Evolutionary conservation across 306 rosid genomes (phyloP), one percentile per base, ranked within the genome.

Genomic region (Leucaena leucocephala): DNA sequence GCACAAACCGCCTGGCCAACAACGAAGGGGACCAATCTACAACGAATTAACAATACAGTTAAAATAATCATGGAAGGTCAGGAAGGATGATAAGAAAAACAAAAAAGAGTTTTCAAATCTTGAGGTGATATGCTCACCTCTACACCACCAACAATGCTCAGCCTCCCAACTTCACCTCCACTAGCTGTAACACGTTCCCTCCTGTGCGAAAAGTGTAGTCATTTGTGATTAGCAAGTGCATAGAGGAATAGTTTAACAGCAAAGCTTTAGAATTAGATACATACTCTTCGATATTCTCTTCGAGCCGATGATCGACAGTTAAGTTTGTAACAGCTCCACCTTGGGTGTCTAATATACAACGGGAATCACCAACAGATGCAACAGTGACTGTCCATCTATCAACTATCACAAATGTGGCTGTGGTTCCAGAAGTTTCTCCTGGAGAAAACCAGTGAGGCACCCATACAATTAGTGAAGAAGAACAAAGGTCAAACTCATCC

Each of bases 1-100:
- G 86, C 98, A 95, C 68, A 95, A 85, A 75, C 98, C 98, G 48
- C 98, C 98, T 0, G 98, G 98, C 98, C 98, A 95, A 83, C 98
- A 95, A 3, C 98, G 97, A 66, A 95, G 98, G 5, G 98, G 98
- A 76, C 98, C 98, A 82, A 95, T 89, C 98, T 95, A 89, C 50
- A 89, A 81, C 50, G 77, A 68, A 38, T 80, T 71, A 52, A 86
- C 17, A 22, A 2, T 68, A 52, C 67, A 35, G 68, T 74, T 61
- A 59, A 76, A 66, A 72, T 58, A 52, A 65, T n/a, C 75, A 68
- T n/a, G 13, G 59, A 82, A 48, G 50, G 69, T 69, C 59, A 57
- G 1, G 27, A 27, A 27, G 1, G 1, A 27, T 27, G 27, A 27
- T 0, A 27, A 27, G 27, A 27, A 27, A 58, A 63, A 22, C 3